Percentiles rank a stretch among this genome's conserved stretches.
phyloP scores from a whole-genome alignment of 163 green algal genomes.

The Picocystis sp. region DNA sequence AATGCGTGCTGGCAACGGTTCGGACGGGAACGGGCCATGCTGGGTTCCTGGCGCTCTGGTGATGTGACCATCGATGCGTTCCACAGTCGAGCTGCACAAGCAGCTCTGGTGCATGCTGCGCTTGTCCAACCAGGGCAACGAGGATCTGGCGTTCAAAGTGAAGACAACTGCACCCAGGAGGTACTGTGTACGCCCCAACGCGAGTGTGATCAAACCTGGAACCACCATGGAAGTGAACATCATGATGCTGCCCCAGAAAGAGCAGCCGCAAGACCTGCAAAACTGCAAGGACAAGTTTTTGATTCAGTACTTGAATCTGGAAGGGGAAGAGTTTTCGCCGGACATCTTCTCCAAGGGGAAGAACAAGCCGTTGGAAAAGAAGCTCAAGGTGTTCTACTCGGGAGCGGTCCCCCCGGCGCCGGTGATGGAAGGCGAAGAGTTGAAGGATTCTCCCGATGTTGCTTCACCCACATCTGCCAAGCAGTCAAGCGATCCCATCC shows the following conservation, averaged over 20 bases:
- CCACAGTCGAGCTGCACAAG: slow-evolving; percentile 33
- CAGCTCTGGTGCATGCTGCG: slow-evolving; percentile 48
- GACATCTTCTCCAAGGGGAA: slow-evolving; percentile 20
- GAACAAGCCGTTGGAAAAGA: neutral
- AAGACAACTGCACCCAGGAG: slow-evolving; percentile 69
- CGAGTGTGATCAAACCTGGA: slow-evolving; percentile 38
- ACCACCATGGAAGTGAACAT: slow-evolving; percentile 43
- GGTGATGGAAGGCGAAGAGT: too few species aligned
- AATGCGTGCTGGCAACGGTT: too few species aligned
- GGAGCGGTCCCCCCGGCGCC: too few species aligned
- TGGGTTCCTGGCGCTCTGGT: too few species aligned
- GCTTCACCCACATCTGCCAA: too few species aligned
- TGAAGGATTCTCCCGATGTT: too few species aligned
- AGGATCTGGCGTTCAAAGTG: slow-evolving; percentile 58
- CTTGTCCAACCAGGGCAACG: slow-evolving; percentile 35
- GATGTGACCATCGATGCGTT: too few species aligned
- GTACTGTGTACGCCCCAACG: slow-evolving; percentile 61
- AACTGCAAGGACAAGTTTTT: slow-evolving; percentile 68
- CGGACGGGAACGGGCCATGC: too few species aligned
- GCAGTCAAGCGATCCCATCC: too few species aligned
- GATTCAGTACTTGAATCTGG: slow-evolving; percentile 34
- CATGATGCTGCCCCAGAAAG: slow-evolving; percentile 46
- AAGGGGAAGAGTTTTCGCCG: slow-evolving; percentile 11
- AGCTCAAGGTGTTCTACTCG: too few species aligned
- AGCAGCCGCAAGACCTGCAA: slow-evolving; percentile 35